Base-by-base conservation (phyloP, 192 early-diverging fungal species). In the Backusella sp. region DNA sequence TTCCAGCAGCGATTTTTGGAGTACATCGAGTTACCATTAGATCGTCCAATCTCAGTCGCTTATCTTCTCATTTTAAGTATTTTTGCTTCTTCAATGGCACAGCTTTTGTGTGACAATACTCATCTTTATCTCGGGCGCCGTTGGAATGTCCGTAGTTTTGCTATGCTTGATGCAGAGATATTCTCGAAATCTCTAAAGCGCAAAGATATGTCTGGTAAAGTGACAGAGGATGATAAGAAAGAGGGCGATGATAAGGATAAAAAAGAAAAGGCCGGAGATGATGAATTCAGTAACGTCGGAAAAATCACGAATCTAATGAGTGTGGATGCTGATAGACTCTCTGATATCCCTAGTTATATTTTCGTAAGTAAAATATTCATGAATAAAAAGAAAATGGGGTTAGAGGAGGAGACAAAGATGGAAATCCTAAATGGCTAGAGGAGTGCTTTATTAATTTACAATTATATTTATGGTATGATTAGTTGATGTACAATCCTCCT, bases 261-360 rank as follows among this genome's bases (percentile, higher is more conserved):
- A 4, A 5, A 35, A 23, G n/a, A 41, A 41, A 11, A 69, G 35
- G 67, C 70, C 5, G 79, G 49, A 35, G n/a, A 77, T 1, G 42
- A 78, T 17, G 72, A 81, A 0, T 79, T 84, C 4, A 78, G 79
- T 28, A 35, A 79, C 74, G 86, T 88, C 19, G 92, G 92, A 44
- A 91, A 90, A 81, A 89, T 94, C 52, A 91, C 91, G 15, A 93
- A 92, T 78, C 74, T 94, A 75, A 91, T 94, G 83, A 87, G 92
- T 11, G 88, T 92, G 4, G 94, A 96, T 59, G 83, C 92, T 34
- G 82, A 85, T 23, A 88, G 89, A 66, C 72, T 95, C 4, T 76
- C 85, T 6, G 82, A 88, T 26, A 78, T 88, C n/a, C 77, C 83
- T 0, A 79, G 86, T 26, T 90, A 91, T 74, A 71, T 90, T 30